Evolutionary conservation across 1,284 basidiomycete species (phyloP), one percentile per base, ranked within the genome.

Genomic region (Melampsora americana): DNA sequence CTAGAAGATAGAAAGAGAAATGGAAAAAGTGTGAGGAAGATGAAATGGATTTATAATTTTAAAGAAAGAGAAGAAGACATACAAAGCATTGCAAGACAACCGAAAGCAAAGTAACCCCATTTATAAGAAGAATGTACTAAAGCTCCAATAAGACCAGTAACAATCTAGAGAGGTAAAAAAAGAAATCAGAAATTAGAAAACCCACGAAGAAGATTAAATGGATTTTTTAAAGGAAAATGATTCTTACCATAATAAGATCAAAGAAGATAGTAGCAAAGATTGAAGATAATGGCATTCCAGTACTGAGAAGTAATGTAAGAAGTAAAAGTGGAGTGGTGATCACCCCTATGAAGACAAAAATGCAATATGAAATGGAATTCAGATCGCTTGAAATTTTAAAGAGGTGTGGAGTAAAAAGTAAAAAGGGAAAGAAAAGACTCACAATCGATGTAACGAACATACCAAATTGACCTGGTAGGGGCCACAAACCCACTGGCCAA

Each of bases 321-420:
- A 89, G 83, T 5, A 89, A 80, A 16, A 87, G 81, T 1, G 89
- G 88, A 16, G 86, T 86, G 68, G 86, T 88, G 83, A 88, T 80
- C 66, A 85, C 85, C 86, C 42, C 42, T 44, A 44, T 44, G 12
- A 14, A 14, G 16, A 44, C 16, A 3, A 44, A 11, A 14, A 44
- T 14, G 1, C n/a, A 44, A 44, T 12, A 7, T 42, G 1, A 14
- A 1, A 14, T 44, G 16, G 42, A 11, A 14, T 44, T 14, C 12
- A 44, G 12, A 11, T 44, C 42, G 12, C 12, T 44, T 44, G 0
- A 14, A 14, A 44, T 14, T 2, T 44, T 14, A 14, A 44, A 14
- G 12, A 44, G 7, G 12, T 14, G 11, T 44, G 2, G 35, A 39
- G 12, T 44, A 11, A 44, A 14, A 44, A 44, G 42, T 12, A 14